Conservation (phyloP, 352 stramenopile genomes). For the Globisporangium spiculum region DNA sequence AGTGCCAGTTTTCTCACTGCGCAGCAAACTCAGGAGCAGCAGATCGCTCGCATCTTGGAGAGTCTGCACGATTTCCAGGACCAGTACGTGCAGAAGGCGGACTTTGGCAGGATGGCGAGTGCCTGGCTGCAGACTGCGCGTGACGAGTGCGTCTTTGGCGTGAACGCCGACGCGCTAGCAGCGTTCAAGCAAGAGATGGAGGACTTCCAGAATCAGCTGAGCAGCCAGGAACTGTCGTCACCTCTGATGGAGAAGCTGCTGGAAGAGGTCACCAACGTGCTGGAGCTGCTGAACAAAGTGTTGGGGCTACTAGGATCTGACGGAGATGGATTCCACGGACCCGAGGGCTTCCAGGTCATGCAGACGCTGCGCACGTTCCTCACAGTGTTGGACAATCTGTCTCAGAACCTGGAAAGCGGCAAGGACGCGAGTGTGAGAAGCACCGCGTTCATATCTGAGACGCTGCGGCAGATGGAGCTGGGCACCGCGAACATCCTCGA, state of each 20-base stretch:
- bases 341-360: conserved; percentile 28
- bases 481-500: conserved; percentile 58
- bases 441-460: conserved; percentile 29
- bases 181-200: conserved; percentile 32
- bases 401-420: conserved; percentile 22
- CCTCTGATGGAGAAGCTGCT: conserved; percentile 27
- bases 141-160: conserved; percentile 58
- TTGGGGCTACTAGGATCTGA: conserved; percentile 18
- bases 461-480: conserved; percentile 60
- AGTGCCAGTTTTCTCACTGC: conserved; percentile 22
- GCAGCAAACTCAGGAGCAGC: conserved; percentile 31
- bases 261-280: conserved; percentile 28
- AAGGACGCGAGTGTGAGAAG: conserved; percentile 18
- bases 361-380: conserved; percentile 42
- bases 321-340: conserved; percentile 12
- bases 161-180: conserved; percentile 27
- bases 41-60: conserved; percentile 17
- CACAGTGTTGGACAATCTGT: conserved; percentile 33
- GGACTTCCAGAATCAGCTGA: conserved; percentile 29
- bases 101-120: conserved; percentile 26
- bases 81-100: conserved; percentile 23
- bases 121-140: conserved; percentile 44
- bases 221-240: conserved; percentile 25
- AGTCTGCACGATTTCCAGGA: conserved; percentile 21
- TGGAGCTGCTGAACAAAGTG: conserved; percentile 30